These are phyloP conservation scores for Scheffersomyces cryptocercus DNA, from an alignment of 1,139 yeast genomes.

Conservation along the genomic window DNA sequence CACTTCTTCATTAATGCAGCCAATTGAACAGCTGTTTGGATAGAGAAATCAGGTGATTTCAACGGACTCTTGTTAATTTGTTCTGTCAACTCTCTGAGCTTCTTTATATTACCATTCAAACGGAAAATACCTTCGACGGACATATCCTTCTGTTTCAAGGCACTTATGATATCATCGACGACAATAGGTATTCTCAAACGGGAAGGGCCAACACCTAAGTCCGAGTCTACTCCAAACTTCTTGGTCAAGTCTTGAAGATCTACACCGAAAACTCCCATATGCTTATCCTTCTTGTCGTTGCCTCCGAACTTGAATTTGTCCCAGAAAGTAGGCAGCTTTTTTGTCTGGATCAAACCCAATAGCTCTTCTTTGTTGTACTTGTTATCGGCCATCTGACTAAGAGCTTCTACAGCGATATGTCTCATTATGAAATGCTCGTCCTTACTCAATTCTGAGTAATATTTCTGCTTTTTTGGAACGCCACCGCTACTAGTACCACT, in stretches of 20 bases:
- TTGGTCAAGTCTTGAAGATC: constrained; percentile 71
- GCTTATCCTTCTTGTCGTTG: constrained; percentile 25
- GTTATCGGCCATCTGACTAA: constrained; percentile 41
- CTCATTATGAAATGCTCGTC: constrained; percentile 64
- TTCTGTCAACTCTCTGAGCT: constrained; percentile 72
- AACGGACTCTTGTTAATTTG: constrained; percentile 75
- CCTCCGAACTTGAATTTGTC: constrained; percentile 55
- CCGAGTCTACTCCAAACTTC: constrained; percentile 83
- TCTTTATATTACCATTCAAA: constrained; percentile 91
- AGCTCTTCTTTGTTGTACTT: constrained; percentile 54
- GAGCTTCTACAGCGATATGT: constrained; percentile 67
- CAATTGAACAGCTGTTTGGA: constrained; percentile 86
- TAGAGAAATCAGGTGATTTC: constrained; percentile 68
- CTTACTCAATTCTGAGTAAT: constrained; percentile 70
- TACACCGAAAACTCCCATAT: constrained; percentile 68
- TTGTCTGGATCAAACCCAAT: constrained; percentile 53
- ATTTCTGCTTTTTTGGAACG: constrained; percentile 31
- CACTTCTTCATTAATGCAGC: constrained; percentile 94
- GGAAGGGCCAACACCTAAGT: constrained; percentile 82
- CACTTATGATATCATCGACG: constrained; percentile 80
- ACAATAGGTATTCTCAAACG: constrained; percentile 81
- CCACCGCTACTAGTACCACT: not conserved
- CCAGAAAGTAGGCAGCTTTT: constrained; percentile 72
- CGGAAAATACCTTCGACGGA: constrained; percentile 96
- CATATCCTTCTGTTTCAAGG: constrained; percentile 90